These are phyloP conservation scores for Boletus sp. DNA, from an alignment of 768 basidiomycete species.

Conservation along the genomic window DNA sequence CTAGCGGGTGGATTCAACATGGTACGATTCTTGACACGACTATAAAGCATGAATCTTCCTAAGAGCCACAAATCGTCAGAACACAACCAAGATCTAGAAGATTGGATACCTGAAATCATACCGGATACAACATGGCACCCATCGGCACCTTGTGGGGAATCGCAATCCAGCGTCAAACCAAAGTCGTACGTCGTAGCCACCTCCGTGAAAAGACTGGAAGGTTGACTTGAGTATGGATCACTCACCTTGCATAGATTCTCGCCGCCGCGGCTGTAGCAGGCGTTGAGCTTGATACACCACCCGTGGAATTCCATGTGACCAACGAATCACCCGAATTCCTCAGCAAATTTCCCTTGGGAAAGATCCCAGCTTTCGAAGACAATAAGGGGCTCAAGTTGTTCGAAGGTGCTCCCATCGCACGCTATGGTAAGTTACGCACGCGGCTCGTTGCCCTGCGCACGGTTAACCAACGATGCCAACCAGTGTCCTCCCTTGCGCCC, in stretches of 20 bases:
- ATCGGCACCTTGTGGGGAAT: constrained; percentile 27
- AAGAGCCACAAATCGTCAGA: neutral
- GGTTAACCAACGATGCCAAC: neutral
- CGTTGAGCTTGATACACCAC: constrained; percentile 25
- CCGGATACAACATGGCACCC: constrained; percentile 19
- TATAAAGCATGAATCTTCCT: constrained; percentile 9
- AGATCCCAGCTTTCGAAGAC: constrained; percentile 27
- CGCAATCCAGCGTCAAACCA: constrained; percentile 25
- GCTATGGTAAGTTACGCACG: constrained; percentile 17
- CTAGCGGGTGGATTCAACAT: neutral
- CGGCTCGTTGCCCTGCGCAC: neutral
- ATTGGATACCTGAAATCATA: neutral
- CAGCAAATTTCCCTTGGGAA: constrained; percentile 29
- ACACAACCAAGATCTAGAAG: neutral
- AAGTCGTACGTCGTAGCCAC: constrained; percentile 21
- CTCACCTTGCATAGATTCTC: constrained; percentile 18
- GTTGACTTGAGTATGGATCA: neutral
- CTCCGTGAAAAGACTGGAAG: too few species aligned
- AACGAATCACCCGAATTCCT: constrained; percentile 28
- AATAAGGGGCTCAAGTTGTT: constrained; percentile 21
- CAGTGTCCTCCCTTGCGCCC: constrained; percentile 27
- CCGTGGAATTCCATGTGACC: constrained; percentile 24
- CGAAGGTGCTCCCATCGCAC: constrained; percentile 30
- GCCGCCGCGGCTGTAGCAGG: constrained; percentile 21
- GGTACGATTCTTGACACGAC: neutral